Evolutionary conservation across 768 basidiomycete species (phyloP), one percentile per base, ranked within the genome.

Genomic region (Macrolepiota albuminosa): DNA sequence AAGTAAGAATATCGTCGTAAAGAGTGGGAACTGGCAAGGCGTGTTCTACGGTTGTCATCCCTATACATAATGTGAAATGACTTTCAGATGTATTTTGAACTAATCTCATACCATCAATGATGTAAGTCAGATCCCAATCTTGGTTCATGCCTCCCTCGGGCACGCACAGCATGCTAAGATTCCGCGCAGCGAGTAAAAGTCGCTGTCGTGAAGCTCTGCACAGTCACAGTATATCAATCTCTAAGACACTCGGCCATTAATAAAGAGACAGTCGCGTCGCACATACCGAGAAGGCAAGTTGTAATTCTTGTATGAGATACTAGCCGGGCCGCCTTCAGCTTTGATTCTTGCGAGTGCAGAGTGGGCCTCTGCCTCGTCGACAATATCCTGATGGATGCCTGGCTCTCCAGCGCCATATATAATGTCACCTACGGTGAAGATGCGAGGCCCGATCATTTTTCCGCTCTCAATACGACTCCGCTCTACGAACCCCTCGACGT

Each of bases 101-200:
- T 37, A 24, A 39, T 39, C 6, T 36, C 39, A 40, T 40, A 84
- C 88, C 89, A 65, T 91, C 89, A n/a, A 88, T 72, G 57, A 90
- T 88, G 64, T 89, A 91, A 0, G 89, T 88, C 63, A 84, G 70
- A 64, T 90, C 88, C 89, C 89, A 91, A 65, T 91, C 88, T 33
- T 78, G 84, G 66, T 87, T 88, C 88, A 89, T 88, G 9, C 89
- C 89, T 42, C 88, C 88, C 70, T 90, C 88, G 0, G 88, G 88
- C 5, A 89, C 83, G 60, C 86, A 88, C 13, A 86, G 75, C 87
- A 90, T 87, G 39, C 78, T 79, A 46, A 89, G 67, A 60, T 87
- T 80, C 37, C 78, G 76, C 11, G 87, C 87, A 40, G 83, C 84
- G 13, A 80, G 74, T 26, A 90, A 71, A 52, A 90, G 71, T 36